A percentile compares a stretch with the other conserved stretches of the same genome.
phyloP scores from a whole-genome alignment of 768 basidiomycete genomes.

The Pisolithus tinctorius region DNA sequence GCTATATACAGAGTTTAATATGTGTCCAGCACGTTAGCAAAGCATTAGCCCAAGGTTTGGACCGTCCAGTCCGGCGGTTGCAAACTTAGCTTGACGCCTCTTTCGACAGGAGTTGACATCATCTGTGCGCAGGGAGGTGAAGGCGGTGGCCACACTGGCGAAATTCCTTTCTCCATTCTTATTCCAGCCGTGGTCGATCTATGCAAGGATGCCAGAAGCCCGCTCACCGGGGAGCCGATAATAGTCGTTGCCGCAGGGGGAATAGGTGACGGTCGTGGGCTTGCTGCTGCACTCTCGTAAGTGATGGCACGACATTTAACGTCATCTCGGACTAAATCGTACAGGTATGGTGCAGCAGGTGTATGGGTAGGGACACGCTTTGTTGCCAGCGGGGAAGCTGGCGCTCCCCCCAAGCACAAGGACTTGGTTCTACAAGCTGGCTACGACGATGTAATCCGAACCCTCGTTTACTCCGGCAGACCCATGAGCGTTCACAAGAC shows the following conservation, averaged over 20 bases:
- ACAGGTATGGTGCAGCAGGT: conserved; percentile 73
- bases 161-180: conserved; percentile 73
- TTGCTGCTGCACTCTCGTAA: conserved; percentile 68
- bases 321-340: background rate
- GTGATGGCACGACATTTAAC: conserved; percentile 2
- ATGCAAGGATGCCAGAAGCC: conserved; percentile 62
- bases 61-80: background rate
- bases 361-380: conserved; percentile 90
- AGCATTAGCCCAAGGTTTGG: conserved; percentile 63
- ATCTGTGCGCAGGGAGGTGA: conserved; percentile 87
- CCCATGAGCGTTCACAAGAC: conserved; percentile 81
- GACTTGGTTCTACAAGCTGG: conserved; percentile 59
- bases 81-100: background rate
- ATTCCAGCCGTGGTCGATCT: conserved; percentile 79
- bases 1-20: background rate
- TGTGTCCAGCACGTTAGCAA: conserved; percentile 56
- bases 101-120: conserved; percentile 65
- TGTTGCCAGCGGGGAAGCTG: conserved; percentile 75
- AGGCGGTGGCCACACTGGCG: conserved; percentile 86
- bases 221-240: conserved; percentile 71
- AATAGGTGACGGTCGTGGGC: conserved; percentile 74
- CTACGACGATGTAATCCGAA: conserved; percentile 69
- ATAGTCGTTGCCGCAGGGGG: conserved; percentile 82
- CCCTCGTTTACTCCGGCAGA: conserved; percentile 70
- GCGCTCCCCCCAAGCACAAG: conserved; percentile 70